These are phyloP conservation scores for Groenewaldozyma sp. DNA, from an alignment of 1,139 yeast species.

Conservation along the genomic window DNA sequence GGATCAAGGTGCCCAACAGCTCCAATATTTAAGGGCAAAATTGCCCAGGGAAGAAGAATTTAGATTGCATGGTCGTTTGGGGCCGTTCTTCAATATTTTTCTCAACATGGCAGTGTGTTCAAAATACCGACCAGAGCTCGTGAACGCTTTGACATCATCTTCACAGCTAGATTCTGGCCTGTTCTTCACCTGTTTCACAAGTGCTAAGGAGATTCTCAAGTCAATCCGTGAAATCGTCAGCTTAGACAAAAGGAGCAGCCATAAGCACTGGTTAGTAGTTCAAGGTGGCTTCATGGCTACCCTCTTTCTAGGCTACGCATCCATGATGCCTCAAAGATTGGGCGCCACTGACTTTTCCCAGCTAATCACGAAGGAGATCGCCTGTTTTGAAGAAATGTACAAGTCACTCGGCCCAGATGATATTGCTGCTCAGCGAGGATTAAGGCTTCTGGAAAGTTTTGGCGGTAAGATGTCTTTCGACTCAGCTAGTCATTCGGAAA, in stretches of 20 bases:
- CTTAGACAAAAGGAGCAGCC: background rate
- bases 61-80: background rate
- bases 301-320: background rate
- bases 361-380: too few relatives aligned
- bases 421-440: too few relatives aligned
- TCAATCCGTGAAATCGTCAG: background rate
- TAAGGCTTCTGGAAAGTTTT: too few relatives aligned
- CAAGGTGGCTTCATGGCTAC: background rate
- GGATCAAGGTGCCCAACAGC: background rate
- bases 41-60: background rate
- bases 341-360: too few relatives aligned
- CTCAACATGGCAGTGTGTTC: background rate
- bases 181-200: background rate
- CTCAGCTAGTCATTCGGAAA: too few relatives aligned
- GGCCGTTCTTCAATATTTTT: background rate
- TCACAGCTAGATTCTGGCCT: background rate
- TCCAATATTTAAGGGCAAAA: background rate
- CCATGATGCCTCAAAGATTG: too few relatives aligned
- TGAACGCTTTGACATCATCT: background rate
- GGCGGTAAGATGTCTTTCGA: too few relatives aligned
- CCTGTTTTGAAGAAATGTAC: too few relatives aligned
- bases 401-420: too few relatives aligned
- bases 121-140: background rate
- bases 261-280: background rate
- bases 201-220: background rate